Percentiles rank a stretch among this genome's conserved stretches.
Conservation (phyloP, 352 stramenopile species). For the Thalassiosira hispida region DNA sequence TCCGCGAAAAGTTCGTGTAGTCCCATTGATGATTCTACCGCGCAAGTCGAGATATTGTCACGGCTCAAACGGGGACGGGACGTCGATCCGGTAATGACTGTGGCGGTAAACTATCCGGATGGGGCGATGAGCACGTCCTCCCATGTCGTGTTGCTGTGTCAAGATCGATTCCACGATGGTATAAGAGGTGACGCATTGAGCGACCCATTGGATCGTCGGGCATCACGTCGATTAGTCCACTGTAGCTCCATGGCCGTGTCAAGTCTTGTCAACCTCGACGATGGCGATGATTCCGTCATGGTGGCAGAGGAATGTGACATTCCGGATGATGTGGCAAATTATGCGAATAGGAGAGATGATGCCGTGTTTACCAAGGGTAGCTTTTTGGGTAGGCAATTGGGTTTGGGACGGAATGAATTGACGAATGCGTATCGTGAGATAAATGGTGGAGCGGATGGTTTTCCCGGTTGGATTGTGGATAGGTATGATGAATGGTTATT, state of each 20-base stretch:
- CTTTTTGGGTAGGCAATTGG: constrained; percentile 63
- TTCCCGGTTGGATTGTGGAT: constrained; percentile 80
- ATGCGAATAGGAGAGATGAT: constrained; percentile 55
- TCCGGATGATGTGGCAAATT: constrained; percentile 67
- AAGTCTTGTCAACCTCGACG: constrained; percentile 55
- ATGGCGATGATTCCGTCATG: constrained; percentile 55
- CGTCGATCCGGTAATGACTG: constrained; percentile 64
- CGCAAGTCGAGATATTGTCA: constrained; percentile 58
- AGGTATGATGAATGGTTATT: constrained; percentile 79
- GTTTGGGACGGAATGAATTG: constrained; percentile 57
- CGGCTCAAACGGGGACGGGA: constrained; percentile 62
- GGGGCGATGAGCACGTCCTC: constrained; percentile 60
- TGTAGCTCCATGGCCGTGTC: constrained; percentile 71
- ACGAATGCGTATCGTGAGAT: constrained; percentile 80
- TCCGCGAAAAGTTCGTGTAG: constrained; percentile 9
- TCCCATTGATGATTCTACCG: constrained; percentile 40
- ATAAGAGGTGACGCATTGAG: constrained; percentile 68
- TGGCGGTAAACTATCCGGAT: constrained; percentile 59
- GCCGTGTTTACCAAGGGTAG: constrained; percentile 61
- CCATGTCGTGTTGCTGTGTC: constrained; percentile 59
- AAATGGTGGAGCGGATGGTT: constrained; percentile 79
- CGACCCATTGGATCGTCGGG: constrained; percentile 74
- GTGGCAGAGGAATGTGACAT: constrained; percentile 25
- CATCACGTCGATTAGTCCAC: constrained; percentile 71
- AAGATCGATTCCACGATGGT: constrained; percentile 69